Conservation (phyloP, 2,329 filamentous ascomycete species). For the Aspergillus fumigatus region DNA sequence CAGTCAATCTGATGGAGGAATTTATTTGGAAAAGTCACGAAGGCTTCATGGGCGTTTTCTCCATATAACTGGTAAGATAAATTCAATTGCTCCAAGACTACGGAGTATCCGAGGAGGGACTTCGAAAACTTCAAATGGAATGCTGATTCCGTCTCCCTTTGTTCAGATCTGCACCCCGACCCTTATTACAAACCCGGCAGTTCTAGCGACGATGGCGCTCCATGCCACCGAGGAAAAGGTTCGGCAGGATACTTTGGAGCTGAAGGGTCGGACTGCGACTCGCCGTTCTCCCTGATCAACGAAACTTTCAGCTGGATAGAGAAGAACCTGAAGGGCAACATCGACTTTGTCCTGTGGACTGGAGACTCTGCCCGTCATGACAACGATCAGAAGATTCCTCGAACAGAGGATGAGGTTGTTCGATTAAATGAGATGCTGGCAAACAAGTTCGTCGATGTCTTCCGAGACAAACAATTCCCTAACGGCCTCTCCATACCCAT, state of each 20-base stretch:
- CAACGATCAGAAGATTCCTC: conserved; percentile 75
- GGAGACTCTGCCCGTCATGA: conserved; percentile 88
- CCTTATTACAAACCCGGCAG: conserved; percentile 76
- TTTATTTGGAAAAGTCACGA: conserved; percentile 3
- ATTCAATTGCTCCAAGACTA: not conserved
- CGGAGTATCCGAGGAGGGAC: conserved; percentile 6
- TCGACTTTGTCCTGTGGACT: conserved; percentile 93
- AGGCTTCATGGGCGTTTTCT: conserved; percentile 31
- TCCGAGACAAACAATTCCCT: conserved; percentile 55
- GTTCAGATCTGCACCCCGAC: conserved; percentile 83
- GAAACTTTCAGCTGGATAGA: conserved; percentile 87
- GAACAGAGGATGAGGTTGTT: conserved; percentile 70
- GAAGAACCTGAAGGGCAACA: conserved; percentile 66
- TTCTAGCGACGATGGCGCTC: conserved; percentile 61
- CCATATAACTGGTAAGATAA: conserved; percentile 32
- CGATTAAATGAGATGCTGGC: conserved; percentile 71
- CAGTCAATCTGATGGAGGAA: conserved; percentile 2
- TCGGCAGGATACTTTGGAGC: conserved; percentile 77
- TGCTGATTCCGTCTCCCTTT: conserved; percentile 34
- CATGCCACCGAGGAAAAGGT: conserved; percentile 77
- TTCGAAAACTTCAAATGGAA: not conserved
- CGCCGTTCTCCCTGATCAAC: conserved; percentile 73
- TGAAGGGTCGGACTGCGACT: conserved; percentile 84
- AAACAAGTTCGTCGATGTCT: conserved; percentile 70
- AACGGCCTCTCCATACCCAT: conserved; percentile 68